Evolutionary conservation across 2,329 filamentous ascomycete species (phyloP).

Genomic region (Alternaria arbusti): DNA sequence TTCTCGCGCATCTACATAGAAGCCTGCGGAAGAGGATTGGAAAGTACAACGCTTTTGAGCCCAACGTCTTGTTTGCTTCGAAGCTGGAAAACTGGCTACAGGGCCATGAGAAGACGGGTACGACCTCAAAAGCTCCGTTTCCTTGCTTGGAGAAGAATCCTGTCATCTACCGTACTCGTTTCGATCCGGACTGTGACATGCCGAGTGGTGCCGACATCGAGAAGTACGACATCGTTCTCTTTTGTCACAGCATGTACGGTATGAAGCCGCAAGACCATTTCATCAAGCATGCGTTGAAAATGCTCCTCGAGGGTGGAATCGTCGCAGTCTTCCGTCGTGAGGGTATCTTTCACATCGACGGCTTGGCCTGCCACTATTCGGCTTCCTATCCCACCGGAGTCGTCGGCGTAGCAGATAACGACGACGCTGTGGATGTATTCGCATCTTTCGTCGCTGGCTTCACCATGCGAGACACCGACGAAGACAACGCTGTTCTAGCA

Average conservation of each 20-base stretch:
- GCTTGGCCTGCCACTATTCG: conserved; percentile 57
- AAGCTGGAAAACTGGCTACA: conserved; percentile 54
- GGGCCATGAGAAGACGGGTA: background rate
- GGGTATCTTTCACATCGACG: conserved; percentile 52
- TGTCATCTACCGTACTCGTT: conserved; percentile 50
- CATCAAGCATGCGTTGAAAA: conserved; percentile 56
- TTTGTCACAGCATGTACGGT: conserved; percentile 70
- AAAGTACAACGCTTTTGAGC: conserved; percentile 63
- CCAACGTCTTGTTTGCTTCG: conserved; percentile 56
- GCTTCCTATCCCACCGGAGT: conserved; percentile 56
- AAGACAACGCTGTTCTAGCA: conserved; percentile 39
- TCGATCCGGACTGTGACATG: conserved; percentile 43
- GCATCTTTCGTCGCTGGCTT: conserved; percentile 60
- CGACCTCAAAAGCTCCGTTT: conserved; percentile 44
- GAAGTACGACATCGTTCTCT: conserved; percentile 63
- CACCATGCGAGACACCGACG: conserved; percentile 38
- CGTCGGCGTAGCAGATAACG: conserved; percentile 53
- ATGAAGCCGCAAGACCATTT: conserved; percentile 58
- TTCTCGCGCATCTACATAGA: conserved; percentile 59
- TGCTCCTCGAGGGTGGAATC: conserved; percentile 56
- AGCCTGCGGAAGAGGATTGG: conserved; percentile 53
- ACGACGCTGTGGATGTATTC: conserved; percentile 59
- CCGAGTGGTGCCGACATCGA: conserved; percentile 29
- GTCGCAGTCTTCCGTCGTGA: conserved; percentile 65
- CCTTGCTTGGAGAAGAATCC: conserved; percentile 51